These are phyloP conservation scores for Nothophaeocryptopus gaeumannii DNA, from an alignment of 2,329 filamentous ascomycete genomes.

Conservation along the genomic window DNA sequence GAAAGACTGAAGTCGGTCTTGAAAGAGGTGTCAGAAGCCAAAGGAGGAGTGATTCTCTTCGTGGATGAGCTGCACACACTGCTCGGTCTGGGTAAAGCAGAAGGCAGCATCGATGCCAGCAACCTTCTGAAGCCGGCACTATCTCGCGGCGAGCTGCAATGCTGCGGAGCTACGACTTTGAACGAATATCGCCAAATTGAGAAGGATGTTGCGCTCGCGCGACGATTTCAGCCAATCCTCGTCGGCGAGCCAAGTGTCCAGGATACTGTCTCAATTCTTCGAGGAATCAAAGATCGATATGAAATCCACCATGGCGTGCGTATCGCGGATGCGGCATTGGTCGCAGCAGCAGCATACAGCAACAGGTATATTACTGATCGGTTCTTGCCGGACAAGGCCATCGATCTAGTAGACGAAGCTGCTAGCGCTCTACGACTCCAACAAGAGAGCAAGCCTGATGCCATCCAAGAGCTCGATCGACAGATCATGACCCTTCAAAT, in stretches of 20 bases:
- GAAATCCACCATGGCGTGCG: constrained; percentile 95
- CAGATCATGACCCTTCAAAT: constrained; percentile 98
- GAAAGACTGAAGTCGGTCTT: constrained; percentile 87
- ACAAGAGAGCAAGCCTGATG: constrained; percentile 94
- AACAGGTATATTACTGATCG: constrained; percentile 97
- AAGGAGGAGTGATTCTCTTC: constrained; percentile 89
- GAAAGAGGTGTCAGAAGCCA: constrained; percentile 83
- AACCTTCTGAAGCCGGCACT: constrained; percentile 91
- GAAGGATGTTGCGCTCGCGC: constrained; percentile 88
- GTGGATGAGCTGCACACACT: constrained; percentile 92
- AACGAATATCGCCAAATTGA: constrained; percentile 92
- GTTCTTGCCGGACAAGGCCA: constrained; percentile 94
- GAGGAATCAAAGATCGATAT: constrained; percentile 96
- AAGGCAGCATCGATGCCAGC: constrained; percentile 94
- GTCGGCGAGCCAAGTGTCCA: constrained; percentile 89
- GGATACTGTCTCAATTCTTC: constrained; percentile 90
- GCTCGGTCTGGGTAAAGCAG: constrained; percentile 87
- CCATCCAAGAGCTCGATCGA: constrained; percentile 87
- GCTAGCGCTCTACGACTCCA: constrained; percentile 85
- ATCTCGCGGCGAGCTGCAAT: constrained; percentile 89
- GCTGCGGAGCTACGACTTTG: constrained; percentile 89
- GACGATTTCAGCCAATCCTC: constrained; percentile 89
- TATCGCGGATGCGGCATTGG: constrained; percentile 87
- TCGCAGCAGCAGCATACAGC: constrained; percentile 86
- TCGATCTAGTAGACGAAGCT: constrained; percentile 94